Conservation (phyloP, 495 filamentous ascomycete genomes). For the Apodospora peruviana region DNA sequence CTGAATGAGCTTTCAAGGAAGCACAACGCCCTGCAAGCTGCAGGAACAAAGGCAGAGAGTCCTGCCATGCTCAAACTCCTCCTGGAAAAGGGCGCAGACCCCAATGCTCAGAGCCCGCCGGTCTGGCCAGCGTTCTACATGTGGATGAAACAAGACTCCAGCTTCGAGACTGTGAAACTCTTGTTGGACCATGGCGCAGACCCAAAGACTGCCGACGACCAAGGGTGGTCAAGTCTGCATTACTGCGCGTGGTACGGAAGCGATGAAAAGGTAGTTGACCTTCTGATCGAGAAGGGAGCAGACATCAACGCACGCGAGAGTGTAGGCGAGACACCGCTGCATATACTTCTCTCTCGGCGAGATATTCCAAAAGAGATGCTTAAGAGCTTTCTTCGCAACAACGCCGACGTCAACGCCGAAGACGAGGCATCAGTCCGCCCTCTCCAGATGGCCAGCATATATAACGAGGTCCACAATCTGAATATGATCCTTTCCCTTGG, state of each 20-base stretch:
- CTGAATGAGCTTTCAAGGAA: slow-evolving; percentile 6
- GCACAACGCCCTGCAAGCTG: slow-evolving; percentile 17
- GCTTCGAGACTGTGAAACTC: slow-evolving; percentile 2
- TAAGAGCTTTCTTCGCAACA: neutral
- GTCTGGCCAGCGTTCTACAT: slow-evolving; percentile 2
- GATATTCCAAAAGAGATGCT: neutral
- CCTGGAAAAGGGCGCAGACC: slow-evolving; percentile 10
- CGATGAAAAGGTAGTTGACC: neutral
- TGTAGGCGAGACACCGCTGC: neutral
- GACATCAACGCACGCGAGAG: neutral
- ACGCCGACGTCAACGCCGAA: neutral
- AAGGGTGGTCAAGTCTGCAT: neutral
- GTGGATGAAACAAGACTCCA: neutral
- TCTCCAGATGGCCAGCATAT: neutral
- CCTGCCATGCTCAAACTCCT: slow-evolving; percentile 8
- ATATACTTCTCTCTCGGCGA: neutral
- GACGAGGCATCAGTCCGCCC: neutral
- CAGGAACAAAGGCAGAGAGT: neutral
- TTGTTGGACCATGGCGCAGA: slow-evolving; percentile 13
- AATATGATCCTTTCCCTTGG: neutral
- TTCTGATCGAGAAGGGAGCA: neutral
- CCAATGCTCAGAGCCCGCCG: slow-evolving; percentile 1
- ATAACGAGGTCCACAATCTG: neutral
- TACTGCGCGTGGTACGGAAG: neutral
- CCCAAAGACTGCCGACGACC: neutral